phyloP scores from a whole-genome alignment of 129 eudicot species.

The Lactuca saligna region DNA sequence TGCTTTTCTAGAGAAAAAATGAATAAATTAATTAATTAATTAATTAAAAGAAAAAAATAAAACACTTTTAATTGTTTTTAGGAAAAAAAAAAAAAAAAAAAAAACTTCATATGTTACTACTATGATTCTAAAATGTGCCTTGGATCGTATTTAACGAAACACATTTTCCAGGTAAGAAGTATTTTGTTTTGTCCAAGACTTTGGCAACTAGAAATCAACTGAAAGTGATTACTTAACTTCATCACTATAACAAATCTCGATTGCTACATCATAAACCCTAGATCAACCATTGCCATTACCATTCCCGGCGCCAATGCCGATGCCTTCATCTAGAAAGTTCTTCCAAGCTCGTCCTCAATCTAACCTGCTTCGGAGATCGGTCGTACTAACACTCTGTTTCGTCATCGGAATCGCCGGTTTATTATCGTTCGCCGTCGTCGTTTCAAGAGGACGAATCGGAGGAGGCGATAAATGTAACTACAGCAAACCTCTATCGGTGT shows the following conservation, averaged over 20 bases:
- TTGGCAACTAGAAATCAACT: slow-evolving; percentile 27
- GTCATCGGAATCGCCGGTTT: slow-evolving; percentile 49
- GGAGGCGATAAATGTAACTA: slow-evolving; percentile 35
- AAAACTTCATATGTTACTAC: background rate
- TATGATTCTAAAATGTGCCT: background rate
- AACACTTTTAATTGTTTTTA: no score
- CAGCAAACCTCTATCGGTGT: slow-evolving; percentile 59
- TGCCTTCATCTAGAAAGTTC: slow-evolving; percentile 58
- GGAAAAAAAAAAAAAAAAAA: no score
- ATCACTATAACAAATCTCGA: slow-evolving; percentile 8
- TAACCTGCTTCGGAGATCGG: slow-evolving; percentile 43
- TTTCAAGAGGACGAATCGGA: slow-evolving; percentile 34
- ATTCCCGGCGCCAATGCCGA: slow-evolving; percentile 31
- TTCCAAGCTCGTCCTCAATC: slow-evolving; percentile 58
- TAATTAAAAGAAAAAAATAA: no score
- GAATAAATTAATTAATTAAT: no score
- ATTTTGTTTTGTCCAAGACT: slow-evolving; percentile 18
- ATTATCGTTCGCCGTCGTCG: slow-evolving; percentile 25
- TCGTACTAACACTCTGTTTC: slow-evolving; percentile 37
- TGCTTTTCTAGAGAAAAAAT: no score
- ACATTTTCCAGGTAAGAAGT: slow-evolving; percentile 7
- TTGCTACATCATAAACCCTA: slow-evolving; percentile 28
- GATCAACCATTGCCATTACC: slow-evolving; percentile 21
- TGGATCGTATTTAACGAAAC: background rate
- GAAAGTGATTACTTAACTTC: slow-evolving; percentile 5